Evolutionary conservation across 2,329 filamentous ascomycete genomes (phyloP), one percentile per base, ranked within the genome.

Genomic region (Aspergillus sp.): DNA sequence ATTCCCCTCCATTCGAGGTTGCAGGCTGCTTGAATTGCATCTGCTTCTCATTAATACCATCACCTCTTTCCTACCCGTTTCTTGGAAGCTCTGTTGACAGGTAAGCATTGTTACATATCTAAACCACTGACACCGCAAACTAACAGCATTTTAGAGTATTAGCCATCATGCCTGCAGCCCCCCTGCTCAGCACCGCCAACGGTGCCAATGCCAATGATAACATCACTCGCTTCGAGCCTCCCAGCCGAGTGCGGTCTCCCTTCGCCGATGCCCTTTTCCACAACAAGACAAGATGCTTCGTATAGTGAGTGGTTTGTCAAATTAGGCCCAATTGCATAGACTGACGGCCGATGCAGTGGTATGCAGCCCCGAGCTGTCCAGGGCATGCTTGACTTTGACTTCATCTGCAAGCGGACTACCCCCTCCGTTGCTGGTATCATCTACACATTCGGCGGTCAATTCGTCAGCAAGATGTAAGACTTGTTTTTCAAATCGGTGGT

Each of bases 281-380:
- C 85, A 88, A 93, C 81, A 99, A 98, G 90, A 98, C 95, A 77
- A 86, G 95, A 93, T 98, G 95, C 85, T 96, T 99, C 77, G 95
- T 99, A 80, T 99, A 99, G 85, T 87, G 79, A 82, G 85, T 79
- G 21, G 44, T 46, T 14, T 12, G 35, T 40, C 5, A 12, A 5
- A n/a, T n/a, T 14, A 21, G n/a, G 9, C 40, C 4, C 51, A 40
- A 47, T 54, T 17, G 43, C 43, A 21, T 9, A 39, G 6, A 43
- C 59, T 66, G 57, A 70, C 61, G 9, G 27, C 9, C 14, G 39
- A 47, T 17, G 51, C 70, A 87, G 85, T 82, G 95, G 95, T 79
- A 91, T 99, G 75, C 95, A 99, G 83, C 93, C 95, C 74, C 88
- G 93, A 78, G 90, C 90, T 69, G 90, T 93, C 67, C 90, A 93